Evolutionary conservation across 352 stramenopile genomes (phyloP).

Genomic region (Pythium aquatile): DNA sequence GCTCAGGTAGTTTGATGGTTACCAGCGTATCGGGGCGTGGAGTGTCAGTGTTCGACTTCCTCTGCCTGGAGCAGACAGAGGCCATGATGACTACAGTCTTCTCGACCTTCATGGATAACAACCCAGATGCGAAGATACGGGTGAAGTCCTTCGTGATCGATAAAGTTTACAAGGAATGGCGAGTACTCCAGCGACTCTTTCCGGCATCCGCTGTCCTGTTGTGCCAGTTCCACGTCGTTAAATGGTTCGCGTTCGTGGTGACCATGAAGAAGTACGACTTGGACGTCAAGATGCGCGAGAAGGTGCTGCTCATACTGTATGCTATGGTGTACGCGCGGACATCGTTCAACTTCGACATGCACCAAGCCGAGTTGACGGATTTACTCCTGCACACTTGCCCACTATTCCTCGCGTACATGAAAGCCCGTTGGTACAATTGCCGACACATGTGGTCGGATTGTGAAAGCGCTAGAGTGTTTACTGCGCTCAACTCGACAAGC

Average conservation of each 20-base stretch:
- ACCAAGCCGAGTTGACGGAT: not conserved
- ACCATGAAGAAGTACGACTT: not conserved
- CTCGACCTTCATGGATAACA: not conserved
- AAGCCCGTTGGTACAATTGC: not conserved
- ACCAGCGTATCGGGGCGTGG: not conserved
- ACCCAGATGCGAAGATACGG: not conserved
- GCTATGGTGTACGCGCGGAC: conserved; percentile 10
- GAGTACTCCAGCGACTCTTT: not conserved
- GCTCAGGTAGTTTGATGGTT: not conserved
- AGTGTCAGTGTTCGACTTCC: conserved; percentile 9
- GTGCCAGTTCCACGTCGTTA: not conserved
- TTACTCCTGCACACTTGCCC: not conserved
- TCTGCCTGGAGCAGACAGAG: conserved; percentile 3
- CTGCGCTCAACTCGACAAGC: conserved; percentile 11
- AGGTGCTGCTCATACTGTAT: not conserved
- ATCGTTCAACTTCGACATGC: conserved; percentile 5
- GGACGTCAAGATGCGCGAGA: not conserved
- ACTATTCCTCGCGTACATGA: conserved; percentile 8
- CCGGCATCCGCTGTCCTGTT: not conserved
- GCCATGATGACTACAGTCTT: not conserved
- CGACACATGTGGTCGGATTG: conserved; percentile 13
- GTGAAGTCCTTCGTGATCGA: conserved; percentile 3
- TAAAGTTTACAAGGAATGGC: conserved; percentile 9
- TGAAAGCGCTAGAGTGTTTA: not conserved
- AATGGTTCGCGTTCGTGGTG: not conserved